Evolutionary conservation across 495 filamentous ascomycete species (phyloP), one percentile per base, ranked within the genome.

Genomic region (Hypoxylon trugodes): DNA sequence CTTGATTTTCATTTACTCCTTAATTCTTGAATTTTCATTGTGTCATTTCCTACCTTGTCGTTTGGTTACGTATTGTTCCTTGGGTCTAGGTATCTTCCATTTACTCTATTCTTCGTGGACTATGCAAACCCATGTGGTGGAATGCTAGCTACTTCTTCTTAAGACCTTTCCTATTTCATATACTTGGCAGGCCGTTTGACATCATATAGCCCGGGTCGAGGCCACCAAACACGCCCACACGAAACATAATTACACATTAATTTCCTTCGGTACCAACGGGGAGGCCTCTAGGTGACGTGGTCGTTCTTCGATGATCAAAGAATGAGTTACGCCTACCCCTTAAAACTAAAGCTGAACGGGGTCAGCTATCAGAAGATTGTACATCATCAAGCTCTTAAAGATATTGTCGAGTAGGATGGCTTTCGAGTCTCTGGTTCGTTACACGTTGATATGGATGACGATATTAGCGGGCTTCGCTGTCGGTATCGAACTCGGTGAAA

Each of bases 361-460:
- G 58, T 53, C 32, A 43, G 54, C 52, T 47, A 57, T 42, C 13
- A 56, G 15, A 51, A 61, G 9, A 40, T 28, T 52, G 28, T 55
- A 68, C 68, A 66, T 62, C 67, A 8, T 69, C 68, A 45, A n/a
- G n/a, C 43, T 51, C 33, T 30, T 51, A 3, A 70, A 81, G 77
- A 78, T 75, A 76, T 71, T 68, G 50, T 58, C 64, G 47, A 59
- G 69, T 74, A 81, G 74, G 68, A 80, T 80, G 79, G 76, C 78
- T 71, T 61, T 71, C 61, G 66, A 59, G 73, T 72, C 73, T 62
- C 61, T 70, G 24, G n/a, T 55, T 41, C 51, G 50, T 58, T 58
- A 56, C 38, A 64, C 77, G 52, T 69, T 73, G 62, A 65, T 73
- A 76, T 77, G 73, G 72, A 73, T 70, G 24, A 68, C 69, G 28